These are phyloP conservation scores for Fusarium xyrophilum DNA, from an alignment of 2,329 filamentous ascomycete species.

Conservation along the genomic window DNA sequence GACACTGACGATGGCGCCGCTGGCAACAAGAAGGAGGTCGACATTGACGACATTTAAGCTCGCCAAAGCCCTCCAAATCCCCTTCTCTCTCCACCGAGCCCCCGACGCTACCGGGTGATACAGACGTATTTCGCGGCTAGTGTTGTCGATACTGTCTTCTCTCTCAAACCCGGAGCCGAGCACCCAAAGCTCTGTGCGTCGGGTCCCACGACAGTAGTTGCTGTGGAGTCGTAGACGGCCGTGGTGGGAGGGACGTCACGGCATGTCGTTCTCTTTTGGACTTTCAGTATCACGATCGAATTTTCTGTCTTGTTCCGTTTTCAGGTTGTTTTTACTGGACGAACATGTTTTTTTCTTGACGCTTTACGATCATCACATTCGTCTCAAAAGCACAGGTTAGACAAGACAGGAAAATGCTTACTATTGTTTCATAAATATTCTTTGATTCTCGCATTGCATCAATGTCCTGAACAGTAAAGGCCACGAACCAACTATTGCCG, in stretches of 20 bases:
- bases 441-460: constrained; percentile 13
- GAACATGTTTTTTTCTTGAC: constrained; percentile 37
- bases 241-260: constrained; percentile 70
- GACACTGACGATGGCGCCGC: constrained; percentile 62
- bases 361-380: constrained; percentile 35
- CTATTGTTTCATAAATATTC: constrained; percentile 28
- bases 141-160: constrained; percentile 66
- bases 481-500: not conserved
- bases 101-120: constrained; percentile 30
- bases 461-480: not conserved
- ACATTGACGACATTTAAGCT: constrained; percentile 91
- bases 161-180: constrained; percentile 57
- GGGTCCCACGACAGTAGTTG: constrained; percentile 57
- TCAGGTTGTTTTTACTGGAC: constrained; percentile 28
- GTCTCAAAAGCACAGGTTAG: constrained; percentile 39
- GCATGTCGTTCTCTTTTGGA: constrained; percentile 45
- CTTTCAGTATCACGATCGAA: constrained; percentile 22
- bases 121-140: constrained; percentile 5
- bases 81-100: constrained; percentile 32
- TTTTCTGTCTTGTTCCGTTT: constrained; percentile 35
- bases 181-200: constrained; percentile 13
- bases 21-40: constrained; percentile 77
- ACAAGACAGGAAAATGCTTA: constrained; percentile 40
- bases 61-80: not conserved
- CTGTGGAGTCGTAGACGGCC: constrained; percentile 50